Evolutionary conservation across 768 basidiomycete genomes (phyloP).

Genomic region (Rhizopogon vinicolor): DNA sequence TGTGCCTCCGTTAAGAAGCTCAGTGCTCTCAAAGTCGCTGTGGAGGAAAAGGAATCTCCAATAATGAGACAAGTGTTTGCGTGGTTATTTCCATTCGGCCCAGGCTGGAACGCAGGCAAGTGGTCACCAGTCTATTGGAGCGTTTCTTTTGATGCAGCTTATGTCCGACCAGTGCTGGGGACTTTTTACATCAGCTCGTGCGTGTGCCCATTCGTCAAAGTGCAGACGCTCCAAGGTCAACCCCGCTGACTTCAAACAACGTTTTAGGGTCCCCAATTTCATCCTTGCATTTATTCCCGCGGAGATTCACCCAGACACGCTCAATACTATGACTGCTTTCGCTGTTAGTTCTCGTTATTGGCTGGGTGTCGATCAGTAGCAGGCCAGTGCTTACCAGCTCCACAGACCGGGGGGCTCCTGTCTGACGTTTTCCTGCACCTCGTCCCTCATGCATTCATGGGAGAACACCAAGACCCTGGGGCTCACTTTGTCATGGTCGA

Average conservation of each 20-base stretch:
- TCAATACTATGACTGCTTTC: conserved; percentile 94
- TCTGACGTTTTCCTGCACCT: conserved; percentile 93
- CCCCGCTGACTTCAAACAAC: conserved; percentile 15
- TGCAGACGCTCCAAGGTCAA: conserved; percentile 5
- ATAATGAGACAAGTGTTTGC: conserved; percentile 77
- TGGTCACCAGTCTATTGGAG: conserved; percentile 5
- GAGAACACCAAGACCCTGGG: conserved; percentile 70
- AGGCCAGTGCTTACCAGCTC: conserved; percentile 12
- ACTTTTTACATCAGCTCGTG: conserved; percentile 98
- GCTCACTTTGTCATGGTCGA: conserved; percentile 83
- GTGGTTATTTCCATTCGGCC: conserved; percentile 85
- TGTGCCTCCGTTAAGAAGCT: conserved; percentile 42
- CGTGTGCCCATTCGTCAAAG: conserved; percentile 29
- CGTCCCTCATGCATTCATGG: conserved; percentile 89
- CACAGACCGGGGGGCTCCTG: conserved; percentile 81
- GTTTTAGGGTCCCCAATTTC: conserved; percentile 81
- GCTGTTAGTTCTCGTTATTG: conserved; percentile 49
- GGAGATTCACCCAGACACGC: conserved; percentile 75
- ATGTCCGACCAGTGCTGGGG: conserved; percentile 55
- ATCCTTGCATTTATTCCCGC: conserved; percentile 93
- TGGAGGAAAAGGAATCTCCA: conserved; percentile 65
- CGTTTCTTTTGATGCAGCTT: not conserved
- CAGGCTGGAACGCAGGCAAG: conserved; percentile 77
- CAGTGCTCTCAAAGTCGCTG: conserved; percentile 51
- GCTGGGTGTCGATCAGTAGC: conserved; percentile 5